These are phyloP conservation scores for Erodium moschatum DNA, from an alignment of 441 rosid species.

Conservation along the genomic window DNA sequence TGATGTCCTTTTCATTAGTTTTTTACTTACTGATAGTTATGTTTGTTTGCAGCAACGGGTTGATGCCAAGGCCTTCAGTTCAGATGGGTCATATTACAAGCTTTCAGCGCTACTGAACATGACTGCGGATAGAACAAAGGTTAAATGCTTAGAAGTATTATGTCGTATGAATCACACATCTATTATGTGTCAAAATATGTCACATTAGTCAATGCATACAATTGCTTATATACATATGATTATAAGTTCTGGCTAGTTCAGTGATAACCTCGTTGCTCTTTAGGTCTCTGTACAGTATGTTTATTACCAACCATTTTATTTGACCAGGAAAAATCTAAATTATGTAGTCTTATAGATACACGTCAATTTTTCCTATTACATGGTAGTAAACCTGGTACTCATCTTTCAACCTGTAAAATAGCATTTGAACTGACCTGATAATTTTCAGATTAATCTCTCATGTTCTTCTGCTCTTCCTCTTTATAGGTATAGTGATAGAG, in stretches of 20 bases:
- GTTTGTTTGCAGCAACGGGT: conserved; percentile 68
- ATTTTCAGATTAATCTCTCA: too few relatives aligned
- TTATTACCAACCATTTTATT: not conserved
- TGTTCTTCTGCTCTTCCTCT: too few relatives aligned
- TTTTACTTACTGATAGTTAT: conserved; percentile 12
- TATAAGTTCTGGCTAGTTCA: not conserved
- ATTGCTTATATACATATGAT: not conserved
- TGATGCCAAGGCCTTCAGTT: conserved; percentile 70
- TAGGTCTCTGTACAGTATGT: not conserved
- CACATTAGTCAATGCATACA: not conserved
- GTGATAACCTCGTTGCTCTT: not conserved
- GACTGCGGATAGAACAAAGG: conserved; percentile 99
- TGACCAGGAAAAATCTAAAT: not conserved
- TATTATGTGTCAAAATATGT: not conserved
- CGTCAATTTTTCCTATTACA: not conserved
- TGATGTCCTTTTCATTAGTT: not conserved
- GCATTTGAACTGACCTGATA: too few relatives aligned
- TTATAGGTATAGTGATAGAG: too few relatives aligned
- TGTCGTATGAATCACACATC: not conserved
- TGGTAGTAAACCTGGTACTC: not conserved
- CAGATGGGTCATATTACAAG: conserved; percentile 79
- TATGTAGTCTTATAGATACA: not conserved
- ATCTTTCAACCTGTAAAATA: not conserved
- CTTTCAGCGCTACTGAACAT: conserved; percentile 76
- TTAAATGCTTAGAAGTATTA: conserved; percentile 22